These are phyloP conservation scores for Phytophthora ramorum DNA, from an alignment of 352 stramenopile genomes.

Conservation along the genomic window DNA sequence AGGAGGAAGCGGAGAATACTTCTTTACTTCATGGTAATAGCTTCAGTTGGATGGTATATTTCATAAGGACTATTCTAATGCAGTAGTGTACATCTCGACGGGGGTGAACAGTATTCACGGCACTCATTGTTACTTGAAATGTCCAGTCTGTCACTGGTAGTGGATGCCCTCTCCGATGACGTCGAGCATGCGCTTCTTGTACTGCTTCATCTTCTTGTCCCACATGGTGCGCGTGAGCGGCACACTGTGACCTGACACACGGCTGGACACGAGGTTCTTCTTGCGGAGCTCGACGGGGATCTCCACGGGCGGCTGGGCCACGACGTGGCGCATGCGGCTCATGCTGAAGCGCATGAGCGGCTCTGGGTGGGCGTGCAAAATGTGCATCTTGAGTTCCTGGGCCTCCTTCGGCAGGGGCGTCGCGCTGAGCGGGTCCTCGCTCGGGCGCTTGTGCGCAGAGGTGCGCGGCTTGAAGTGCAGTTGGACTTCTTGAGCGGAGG, in stretches of 20 bases:
- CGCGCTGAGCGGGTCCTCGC: constrained; percentile 9
- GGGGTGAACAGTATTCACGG: not conserved
- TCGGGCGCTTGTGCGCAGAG: constrained; percentile 13
- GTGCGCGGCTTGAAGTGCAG: constrained; percentile 26
- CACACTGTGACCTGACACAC: constrained; percentile 62
- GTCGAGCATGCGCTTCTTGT: constrained; percentile 46
- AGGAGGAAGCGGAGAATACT: not conserved
- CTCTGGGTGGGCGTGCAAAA: constrained; percentile 50
- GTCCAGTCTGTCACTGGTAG: constrained; percentile 31
- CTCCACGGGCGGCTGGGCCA: constrained; percentile 52
- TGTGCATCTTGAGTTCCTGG: constrained; percentile 66
- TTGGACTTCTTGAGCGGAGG: constrained; percentile 33
- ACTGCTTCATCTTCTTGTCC: constrained; percentile 60
- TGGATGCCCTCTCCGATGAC: constrained; percentile 56
- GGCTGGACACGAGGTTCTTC: constrained; percentile 40
- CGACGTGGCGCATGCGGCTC: constrained; percentile 65
- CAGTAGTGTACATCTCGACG: constrained; percentile 7
- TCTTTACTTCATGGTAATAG: not conserved
- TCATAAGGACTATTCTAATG: not conserved
- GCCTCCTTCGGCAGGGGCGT: constrained; percentile 46
- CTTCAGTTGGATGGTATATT: constrained; percentile 12
- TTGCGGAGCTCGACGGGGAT: constrained; percentile 52
- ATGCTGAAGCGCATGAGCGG: constrained; percentile 67
- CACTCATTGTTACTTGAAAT: not conserved
- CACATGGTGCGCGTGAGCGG: constrained; percentile 70